These are phyloP conservation scores for Alternaria sp. DNA, from an alignment of 2,329 filamentous ascomycete genomes.

Conservation along the genomic window DNA sequence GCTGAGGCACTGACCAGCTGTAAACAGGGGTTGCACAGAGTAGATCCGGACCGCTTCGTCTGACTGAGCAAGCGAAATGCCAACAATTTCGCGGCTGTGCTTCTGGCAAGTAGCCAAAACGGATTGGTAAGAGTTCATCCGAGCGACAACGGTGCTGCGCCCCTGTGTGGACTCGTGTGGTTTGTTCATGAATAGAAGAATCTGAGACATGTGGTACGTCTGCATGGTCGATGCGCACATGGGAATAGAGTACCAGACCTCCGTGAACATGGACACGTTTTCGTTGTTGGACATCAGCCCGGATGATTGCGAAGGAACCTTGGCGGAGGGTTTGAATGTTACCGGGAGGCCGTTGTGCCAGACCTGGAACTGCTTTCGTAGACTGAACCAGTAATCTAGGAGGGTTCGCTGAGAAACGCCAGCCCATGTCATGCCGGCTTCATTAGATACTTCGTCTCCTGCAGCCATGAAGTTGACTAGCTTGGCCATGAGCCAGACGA, in stretches of 20 bases:
- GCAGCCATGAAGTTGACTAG: constrained; percentile 70
- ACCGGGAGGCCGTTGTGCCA: constrained; percentile 68
- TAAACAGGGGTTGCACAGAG: constrained; percentile 67
- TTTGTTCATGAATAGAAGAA: constrained; percentile 68
- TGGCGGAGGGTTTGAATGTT: constrained; percentile 66
- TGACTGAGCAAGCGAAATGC: constrained; percentile 65
- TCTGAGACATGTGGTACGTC: constrained; percentile 70
- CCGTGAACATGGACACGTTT: constrained; percentile 57
- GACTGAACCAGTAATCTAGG: constrained; percentile 62
- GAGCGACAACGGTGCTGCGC: constrained; percentile 62
- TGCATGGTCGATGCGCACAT: constrained; percentile 73
- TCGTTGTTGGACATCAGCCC: constrained; percentile 33
- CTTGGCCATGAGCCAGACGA: constrained; percentile 72
- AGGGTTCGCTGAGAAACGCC: constrained; percentile 61
- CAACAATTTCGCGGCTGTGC: constrained; percentile 69
- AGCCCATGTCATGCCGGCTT: constrained; percentile 52
- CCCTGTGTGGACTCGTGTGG: constrained; percentile 64
- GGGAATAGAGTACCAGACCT: constrained; percentile 69
- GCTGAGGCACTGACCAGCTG: constrained; percentile 68
- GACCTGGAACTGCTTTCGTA: constrained; percentile 65
- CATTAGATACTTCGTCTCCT: constrained; percentile 60
- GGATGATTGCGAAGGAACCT: constrained; percentile 50
- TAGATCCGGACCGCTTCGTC: constrained; percentile 66
- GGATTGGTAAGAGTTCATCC: constrained; percentile 65
- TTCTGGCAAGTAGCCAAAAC: constrained; percentile 63